phyloP scores from a whole-genome alignment of 2,329 filamentous ascomycete genomes.

The Cladosporium cucumerinum region DNA sequence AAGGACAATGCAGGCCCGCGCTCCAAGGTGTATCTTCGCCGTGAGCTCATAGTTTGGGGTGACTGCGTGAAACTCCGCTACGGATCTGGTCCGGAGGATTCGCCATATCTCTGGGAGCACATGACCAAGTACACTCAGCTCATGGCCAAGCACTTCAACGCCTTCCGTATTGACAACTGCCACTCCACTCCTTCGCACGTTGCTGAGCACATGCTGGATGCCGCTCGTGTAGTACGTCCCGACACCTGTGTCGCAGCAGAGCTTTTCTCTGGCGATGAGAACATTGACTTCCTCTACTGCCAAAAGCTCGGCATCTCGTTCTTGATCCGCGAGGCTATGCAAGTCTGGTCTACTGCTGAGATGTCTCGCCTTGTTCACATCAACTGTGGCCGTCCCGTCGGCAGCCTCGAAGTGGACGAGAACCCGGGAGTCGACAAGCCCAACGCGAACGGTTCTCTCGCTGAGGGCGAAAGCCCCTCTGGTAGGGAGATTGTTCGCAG shows the following conservation, averaged over 20 bases:
- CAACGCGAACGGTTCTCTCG: constrained; percentile 25
- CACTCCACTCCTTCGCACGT: constrained; percentile 95
- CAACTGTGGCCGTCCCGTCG: constrained; percentile 90
- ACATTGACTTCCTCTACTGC: constrained; percentile 94
- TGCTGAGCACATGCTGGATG: constrained; percentile 89
- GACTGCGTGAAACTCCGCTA: constrained; percentile 98
- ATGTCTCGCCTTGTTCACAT: constrained; percentile 88
- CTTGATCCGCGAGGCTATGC: constrained; percentile 95
- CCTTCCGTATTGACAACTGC: constrained; percentile 96
- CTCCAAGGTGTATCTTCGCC: constrained; percentile 87
- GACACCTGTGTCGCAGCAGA: constrained; percentile 92
- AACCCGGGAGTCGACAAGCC: constrained; percentile 60
- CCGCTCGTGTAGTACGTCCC: constrained; percentile 82
- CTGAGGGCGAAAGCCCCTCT: constrained; percentile 33
- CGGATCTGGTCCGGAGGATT: constrained; percentile 74
- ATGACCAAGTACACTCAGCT: constrained; percentile 91
- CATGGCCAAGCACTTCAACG: constrained; percentile 91
- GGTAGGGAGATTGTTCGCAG: constrained; percentile 67
- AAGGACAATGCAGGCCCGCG: constrained; percentile 87
- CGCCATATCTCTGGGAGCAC: constrained; percentile 89
- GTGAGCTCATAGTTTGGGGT: constrained; percentile 97
- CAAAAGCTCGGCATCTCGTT: constrained; percentile 87
- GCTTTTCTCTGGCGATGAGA: constrained; percentile 90
- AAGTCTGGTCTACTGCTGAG: constrained; percentile 93
- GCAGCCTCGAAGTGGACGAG: constrained; percentile 94